A percentile compares a stretch with the other conserved stretches of the same genome.
phyloP scores from a whole-genome alignment of 371 early-diverging fungal species.

The Umbelopsis sp. region DNA sequence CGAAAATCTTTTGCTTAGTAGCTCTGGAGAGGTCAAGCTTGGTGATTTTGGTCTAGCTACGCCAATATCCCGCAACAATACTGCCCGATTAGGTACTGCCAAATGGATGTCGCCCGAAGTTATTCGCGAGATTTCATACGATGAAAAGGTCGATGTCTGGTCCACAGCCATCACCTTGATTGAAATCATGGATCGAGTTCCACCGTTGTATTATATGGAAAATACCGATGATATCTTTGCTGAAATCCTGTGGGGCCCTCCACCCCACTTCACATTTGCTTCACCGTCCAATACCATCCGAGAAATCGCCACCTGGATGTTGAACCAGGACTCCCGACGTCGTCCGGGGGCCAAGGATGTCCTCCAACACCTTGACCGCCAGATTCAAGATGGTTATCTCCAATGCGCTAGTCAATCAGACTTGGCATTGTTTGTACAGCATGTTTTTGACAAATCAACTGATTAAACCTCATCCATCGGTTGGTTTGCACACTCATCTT shows the following conservation, averaged over 20 bases:
- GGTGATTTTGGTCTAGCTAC: conserved; percentile 58
- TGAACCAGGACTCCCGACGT: conserved; percentile 36
- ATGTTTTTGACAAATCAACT: conserved; percentile 35
- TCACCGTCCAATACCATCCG: conserved; percentile 39
- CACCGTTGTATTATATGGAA: conserved; percentile 53
- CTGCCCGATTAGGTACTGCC: conserved; percentile 46
- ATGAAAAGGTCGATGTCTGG: conserved; percentile 55
- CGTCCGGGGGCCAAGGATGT: conserved; percentile 48
- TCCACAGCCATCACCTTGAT: conserved; percentile 54
- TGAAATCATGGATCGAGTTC: conserved; percentile 61
- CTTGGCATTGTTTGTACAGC: conserved; percentile 42
- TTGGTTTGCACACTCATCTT: too few species aligned
- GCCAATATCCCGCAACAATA: conserved; percentile 38
- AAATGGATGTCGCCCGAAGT: conserved; percentile 64
- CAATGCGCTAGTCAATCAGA: conserved; percentile 45
- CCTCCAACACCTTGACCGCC: conserved; percentile 36
- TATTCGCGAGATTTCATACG: conserved; percentile 42
- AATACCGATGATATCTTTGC: conserved; percentile 46
- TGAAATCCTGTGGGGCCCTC: conserved; percentile 47
- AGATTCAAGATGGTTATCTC: conserved; percentile 33
- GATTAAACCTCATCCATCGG: neutral
- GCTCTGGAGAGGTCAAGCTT: conserved; percentile 53
- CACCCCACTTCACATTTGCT: conserved; percentile 49
- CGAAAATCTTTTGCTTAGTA: conserved; percentile 50
- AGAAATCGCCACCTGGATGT: conserved; percentile 45